These are phyloP conservation scores for Gaillardinia entomophila DNA, from an alignment of 805 yeast species.

Conservation along the genomic window DNA sequence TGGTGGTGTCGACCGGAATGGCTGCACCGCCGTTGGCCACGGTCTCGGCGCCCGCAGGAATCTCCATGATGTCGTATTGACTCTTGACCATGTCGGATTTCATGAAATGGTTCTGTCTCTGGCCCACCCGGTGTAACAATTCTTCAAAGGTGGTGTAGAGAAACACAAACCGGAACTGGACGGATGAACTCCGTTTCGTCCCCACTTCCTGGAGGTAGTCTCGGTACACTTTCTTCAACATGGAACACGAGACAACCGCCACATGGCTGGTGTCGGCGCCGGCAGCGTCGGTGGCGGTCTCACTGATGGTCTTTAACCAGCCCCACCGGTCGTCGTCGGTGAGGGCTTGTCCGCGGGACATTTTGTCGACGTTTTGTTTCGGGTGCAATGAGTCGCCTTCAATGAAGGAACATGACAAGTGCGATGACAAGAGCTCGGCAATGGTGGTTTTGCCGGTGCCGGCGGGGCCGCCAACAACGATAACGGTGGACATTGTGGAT, in stretches of 20 bases:
- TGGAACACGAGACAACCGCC: conserved; percentile 76
- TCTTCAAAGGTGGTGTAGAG: conserved; percentile 59
- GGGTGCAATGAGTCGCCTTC: conserved; percentile 91
- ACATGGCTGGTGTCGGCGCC: conserved; percentile 12
- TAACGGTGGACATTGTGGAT: conserved; percentile 20
- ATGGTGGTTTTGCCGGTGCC: conserved; percentile 93
- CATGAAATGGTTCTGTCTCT: conserved; percentile 80
- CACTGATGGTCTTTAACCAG: conserved; percentile 63
- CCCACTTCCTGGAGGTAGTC: conserved; percentile 42
- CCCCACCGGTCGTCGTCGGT: conserved; percentile 90
- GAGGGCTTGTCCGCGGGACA: conserved; percentile 76
- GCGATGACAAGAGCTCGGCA: conserved; percentile 45
- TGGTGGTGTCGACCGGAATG: conserved; percentile 29
- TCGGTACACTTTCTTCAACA: conserved; percentile 72
- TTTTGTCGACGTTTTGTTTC: conserved; percentile 62
- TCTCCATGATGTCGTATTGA: conserved; percentile 69
- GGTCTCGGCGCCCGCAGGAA: conserved; percentile 47
- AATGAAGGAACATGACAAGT: conserved; percentile 49
- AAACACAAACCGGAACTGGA: conserved; percentile 57
- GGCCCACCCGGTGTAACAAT: conserved; percentile 52
- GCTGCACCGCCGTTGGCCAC: conserved; percentile 31
- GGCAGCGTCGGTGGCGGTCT: conserved; percentile 34
- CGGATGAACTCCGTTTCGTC: conserved; percentile 11
- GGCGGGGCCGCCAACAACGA: conserved; percentile 89
- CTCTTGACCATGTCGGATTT: conserved; percentile 77